Base-by-base conservation (phyloP, 2,329 filamentous ascomycete species). In the Clonostachys byssicola region DNA sequence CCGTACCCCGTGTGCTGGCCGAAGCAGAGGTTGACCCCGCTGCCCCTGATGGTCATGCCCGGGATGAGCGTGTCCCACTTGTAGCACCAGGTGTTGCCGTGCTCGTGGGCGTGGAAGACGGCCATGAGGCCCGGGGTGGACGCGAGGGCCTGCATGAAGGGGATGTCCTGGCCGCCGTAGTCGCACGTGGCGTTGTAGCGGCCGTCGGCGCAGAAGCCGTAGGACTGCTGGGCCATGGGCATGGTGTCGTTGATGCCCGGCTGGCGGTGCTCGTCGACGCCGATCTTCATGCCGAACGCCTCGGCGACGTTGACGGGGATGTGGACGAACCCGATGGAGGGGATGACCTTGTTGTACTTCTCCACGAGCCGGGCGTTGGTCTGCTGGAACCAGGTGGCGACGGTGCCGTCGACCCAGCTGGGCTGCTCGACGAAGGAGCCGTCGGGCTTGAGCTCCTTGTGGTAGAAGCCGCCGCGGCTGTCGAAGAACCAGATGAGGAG, bases 401-500 rank as follows among this genome's bases (percentile, higher is more conserved):
- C 72, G 8, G 59, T 61, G 6, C 50, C 46, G 45, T 75, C 66
- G 4, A 77, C 73, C 74, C 74, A 77, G 49, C 69, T 64, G 1
- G 68, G 68, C 35, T 68, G 64, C 0, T 59, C 60, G 17, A 67
- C 54, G 4, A 54, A 49, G n/a, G 57, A 54, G 12, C 63, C 55
- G 42, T 58, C 47, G 12, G 58, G 43, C 45, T 67, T 46, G 41
- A 52, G 55, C 51, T 64, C 55, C 49, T 74, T 73, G 54, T 74
- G 80, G 43, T 70, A 66, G 46, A 69, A 68, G 9, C 83, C 83
- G 36, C 84, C 83, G 14, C 78, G 72, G 47, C 73, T 79, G 56
- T 89, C 86, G 54, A 90, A 88, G 65, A 89, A 89, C 83, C 85
- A 90, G 2, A 90, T 67, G 1, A 89, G 56, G 34, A 75, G 52